Conservation (phyloP, 73 alveolate species). For the Breviolum minutum region DNA sequence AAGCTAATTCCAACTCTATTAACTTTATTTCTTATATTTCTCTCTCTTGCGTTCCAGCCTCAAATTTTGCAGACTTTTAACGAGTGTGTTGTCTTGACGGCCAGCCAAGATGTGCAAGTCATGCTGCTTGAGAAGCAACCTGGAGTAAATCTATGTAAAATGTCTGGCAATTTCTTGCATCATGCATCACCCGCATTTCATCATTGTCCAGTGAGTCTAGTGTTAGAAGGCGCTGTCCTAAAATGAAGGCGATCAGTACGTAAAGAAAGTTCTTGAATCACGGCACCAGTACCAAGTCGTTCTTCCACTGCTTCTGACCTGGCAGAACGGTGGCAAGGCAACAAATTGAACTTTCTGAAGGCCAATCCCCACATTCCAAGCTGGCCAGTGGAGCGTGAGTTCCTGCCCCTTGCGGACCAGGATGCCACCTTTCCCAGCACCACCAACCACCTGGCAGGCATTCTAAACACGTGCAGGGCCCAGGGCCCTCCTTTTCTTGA, state of each 20-base stretch:
- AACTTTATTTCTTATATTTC: too few species aligned
- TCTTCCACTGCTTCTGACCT: slow-evolving; percentile 69
- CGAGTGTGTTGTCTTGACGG: too few species aligned
- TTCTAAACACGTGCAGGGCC: too few species aligned
- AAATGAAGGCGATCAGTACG: slow-evolving; percentile 64
- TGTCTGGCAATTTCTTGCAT: too few species aligned
- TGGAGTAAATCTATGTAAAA: too few species aligned
- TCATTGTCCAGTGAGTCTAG: too few species aligned
- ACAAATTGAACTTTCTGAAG: background rate
- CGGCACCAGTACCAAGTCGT: slow-evolving; percentile 83
- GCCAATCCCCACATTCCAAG: background rate
- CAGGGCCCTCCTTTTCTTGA: background rate
- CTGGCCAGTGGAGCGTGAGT: slow-evolving; percentile 41
- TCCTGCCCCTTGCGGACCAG: slow-evolving; percentile 70
- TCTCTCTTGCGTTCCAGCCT: too few species aligned
- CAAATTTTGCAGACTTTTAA: too few species aligned
- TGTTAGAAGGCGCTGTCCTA: slow-evolving; percentile 1
- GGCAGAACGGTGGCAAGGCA: background rate
- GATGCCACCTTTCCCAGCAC: slow-evolving; percentile 71
- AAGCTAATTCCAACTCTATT: too few species aligned
- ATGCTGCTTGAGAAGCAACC: too few species aligned
- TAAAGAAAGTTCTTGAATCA: slow-evolving; percentile 41
- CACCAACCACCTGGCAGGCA: slow-evolving; percentile 27
- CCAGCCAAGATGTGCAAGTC: too few species aligned
- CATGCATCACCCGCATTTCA: too few species aligned